phyloP scores from a whole-genome alignment of 148 eudicot species.

The Rhododendron kiyosumense region DNA sequence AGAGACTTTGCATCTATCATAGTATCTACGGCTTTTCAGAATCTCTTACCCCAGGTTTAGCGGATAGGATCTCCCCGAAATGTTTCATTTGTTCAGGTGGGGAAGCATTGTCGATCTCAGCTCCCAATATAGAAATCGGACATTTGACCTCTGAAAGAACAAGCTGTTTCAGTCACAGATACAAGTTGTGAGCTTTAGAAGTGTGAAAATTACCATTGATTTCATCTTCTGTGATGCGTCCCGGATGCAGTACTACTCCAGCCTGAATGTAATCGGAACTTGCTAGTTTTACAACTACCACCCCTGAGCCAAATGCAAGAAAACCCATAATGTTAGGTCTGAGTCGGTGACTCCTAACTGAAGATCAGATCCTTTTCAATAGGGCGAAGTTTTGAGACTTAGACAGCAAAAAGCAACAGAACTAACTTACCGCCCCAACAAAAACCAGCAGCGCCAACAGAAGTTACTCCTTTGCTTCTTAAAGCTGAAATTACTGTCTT shows the following conservation, averaged over 20 bases:
- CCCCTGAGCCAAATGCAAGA: slow-evolving; percentile 22
- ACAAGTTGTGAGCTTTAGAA: background rate
- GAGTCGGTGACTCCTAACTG: background rate
- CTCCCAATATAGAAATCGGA: slow-evolving; percentile 30
- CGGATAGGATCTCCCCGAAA: slow-evolving; percentile 33
- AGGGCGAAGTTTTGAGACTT: background rate
- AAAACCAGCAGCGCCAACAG: slow-evolving; percentile 35
- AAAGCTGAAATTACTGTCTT: slow-evolving; percentile 26
- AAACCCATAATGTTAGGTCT: background rate
- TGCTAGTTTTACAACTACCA: slow-evolving; percentile 30
- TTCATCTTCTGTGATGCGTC: slow-evolving; percentile 29
- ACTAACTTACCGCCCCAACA: too few species aligned
- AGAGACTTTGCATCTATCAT: background rate
- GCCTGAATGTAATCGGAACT: slow-evolving; percentile 34
- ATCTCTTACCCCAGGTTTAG: slow-evolving; percentile 38
- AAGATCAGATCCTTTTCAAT: background rate
- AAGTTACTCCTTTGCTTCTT: slow-evolving; percentile 24
- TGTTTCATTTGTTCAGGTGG: slow-evolving; percentile 40
- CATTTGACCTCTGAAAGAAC: slow-evolving; percentile 26
- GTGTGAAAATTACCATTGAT: slow-evolving; percentile 31
- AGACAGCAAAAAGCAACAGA: background rate
- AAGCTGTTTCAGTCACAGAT: background rate
- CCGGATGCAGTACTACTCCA: slow-evolving; percentile 46
- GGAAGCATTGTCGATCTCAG: slow-evolving; percentile 37
- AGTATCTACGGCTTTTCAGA: background rate